Percentiles rank a stretch among this genome's conserved stretches.
Evolutionary conservation across 192 early-diverging fungal genomes (phyloP).

Genomic region (Ramicandelaber brevisporus): DNA sequence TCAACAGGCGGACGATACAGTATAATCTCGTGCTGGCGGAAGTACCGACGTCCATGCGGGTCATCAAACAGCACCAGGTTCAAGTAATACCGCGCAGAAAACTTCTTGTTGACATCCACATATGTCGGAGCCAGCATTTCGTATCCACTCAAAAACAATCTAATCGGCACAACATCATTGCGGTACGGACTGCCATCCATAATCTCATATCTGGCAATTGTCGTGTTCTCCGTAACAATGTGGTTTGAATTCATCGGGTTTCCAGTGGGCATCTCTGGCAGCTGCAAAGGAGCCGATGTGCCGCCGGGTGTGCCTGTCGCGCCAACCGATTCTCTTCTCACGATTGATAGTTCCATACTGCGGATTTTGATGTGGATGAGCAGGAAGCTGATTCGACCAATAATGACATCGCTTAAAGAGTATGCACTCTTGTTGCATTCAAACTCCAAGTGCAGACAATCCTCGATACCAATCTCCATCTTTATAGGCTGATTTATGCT

Average conservation of each 20-base stretch:
- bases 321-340: slow-evolving; percentile 86
- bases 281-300: no score
- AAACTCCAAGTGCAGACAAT: slow-evolving; percentile 97
- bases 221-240: slow-evolving; percentile 98
- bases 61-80: slow-evolving; percentile 97
- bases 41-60: slow-evolving; percentile 94
- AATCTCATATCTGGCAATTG: slow-evolving; percentile 97
- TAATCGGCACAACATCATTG: slow-evolving; percentile 94
- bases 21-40: slow-evolving; percentile 98
- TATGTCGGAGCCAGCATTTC: slow-evolving; percentile 97
- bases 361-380: slow-evolving; percentile 98
- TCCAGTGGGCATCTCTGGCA: no score
- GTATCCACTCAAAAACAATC: slow-evolving; percentile 87
- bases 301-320: no score
- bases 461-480: slow-evolving; percentile 99
- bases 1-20: no score
- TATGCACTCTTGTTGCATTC: slow-evolving; percentile 99
- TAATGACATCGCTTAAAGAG: slow-evolving; percentile 94
- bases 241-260: no score
- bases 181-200: slow-evolving; percentile 98
- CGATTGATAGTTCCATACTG: slow-evolving; percentile 97
- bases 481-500: slow-evolving; percentile 80
- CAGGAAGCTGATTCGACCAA: slow-evolving; percentile 97
- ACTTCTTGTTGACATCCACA: slow-evolving; percentile 98
- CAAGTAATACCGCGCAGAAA: slow-evolving; percentile 92